Percentiles rank a stretch among this genome's conserved stretches.
phyloP scores from a whole-genome alignment of 2,329 filamentous ascomycete genomes.

The Pseudogymnoascus sp. region DNA sequence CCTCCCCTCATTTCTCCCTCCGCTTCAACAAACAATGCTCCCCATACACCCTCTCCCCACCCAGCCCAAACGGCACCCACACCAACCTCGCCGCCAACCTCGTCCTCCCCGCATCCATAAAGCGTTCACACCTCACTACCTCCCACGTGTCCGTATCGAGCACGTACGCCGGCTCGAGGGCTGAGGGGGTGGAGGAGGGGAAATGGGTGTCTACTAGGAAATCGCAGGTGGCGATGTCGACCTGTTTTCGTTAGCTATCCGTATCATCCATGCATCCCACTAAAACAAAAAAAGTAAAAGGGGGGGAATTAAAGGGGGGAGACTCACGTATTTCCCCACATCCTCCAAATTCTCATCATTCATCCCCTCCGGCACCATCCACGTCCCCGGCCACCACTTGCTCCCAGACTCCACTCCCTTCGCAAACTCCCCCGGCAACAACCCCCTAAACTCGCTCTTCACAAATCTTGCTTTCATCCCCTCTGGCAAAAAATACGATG shows the following conservation, averaged over 20 bases:
- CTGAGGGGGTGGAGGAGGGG: slow-evolving; percentile 50
- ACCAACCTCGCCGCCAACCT: slow-evolving; percentile 66
- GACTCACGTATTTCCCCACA: slow-evolving; percentile 69
- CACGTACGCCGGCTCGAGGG: slow-evolving; percentile 74
- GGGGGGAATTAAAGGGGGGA: neutral
- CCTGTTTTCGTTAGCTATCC: slow-evolving; percentile 33
- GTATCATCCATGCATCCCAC: neutral
- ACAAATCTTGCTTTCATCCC: slow-evolving; percentile 82
- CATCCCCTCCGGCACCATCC: slow-evolving; percentile 74
- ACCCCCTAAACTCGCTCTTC: slow-evolving; percentile 79
- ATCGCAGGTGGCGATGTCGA: slow-evolving; percentile 64
- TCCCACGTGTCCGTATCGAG: slow-evolving; percentile 73
- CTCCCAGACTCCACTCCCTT: slow-evolving; percentile 43
- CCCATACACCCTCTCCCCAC: slow-evolving; percentile 67
- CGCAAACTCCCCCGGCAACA: slow-evolving; percentile 85
- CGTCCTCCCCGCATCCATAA: slow-evolving; percentile 74
- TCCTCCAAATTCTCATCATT: slow-evolving; percentile 91
- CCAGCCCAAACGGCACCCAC: slow-evolving; percentile 70
- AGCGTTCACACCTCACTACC: slow-evolving; percentile 63
- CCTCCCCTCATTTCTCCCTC: slow-evolving; percentile 38
- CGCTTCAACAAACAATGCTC: slow-evolving; percentile 78
- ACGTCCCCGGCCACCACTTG: slow-evolving; percentile 77
- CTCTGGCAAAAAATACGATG: slow-evolving; percentile 82
- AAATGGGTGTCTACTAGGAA: slow-evolving; percentile 88
- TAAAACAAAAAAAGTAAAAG: neutral